A percentile compares a stretch with the other conserved stretches of the same genome.
These are phyloP conservation scores for Albizia julibrissin DNA, from an alignment of 306 rosid species.

Conservation along the genomic window DNA sequence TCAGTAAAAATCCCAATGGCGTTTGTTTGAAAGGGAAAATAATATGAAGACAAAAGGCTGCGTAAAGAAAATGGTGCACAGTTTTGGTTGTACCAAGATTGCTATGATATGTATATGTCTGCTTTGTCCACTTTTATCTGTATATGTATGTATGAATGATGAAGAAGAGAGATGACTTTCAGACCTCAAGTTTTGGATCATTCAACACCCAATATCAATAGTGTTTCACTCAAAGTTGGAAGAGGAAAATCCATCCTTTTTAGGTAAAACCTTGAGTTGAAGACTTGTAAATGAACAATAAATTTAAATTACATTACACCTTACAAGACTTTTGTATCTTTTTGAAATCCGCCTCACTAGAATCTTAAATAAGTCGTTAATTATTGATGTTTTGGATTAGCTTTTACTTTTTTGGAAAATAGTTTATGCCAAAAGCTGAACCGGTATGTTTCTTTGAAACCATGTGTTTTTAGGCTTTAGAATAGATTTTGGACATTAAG, in stretches of 20 bases:
- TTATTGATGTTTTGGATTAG: no score
- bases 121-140: slow-evolving; percentile 26
- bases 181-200: neutral
- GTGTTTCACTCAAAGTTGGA: neutral
- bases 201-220: neutral
- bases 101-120: slow-evolving; percentile 29
- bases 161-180: neutral
- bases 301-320: no score
- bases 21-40: slow-evolving; percentile 36
- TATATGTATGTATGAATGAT: neutral
- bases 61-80: slow-evolving; percentile 22
- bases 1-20: slow-evolving; percentile 28
- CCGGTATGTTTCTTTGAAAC: no score
- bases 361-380: no score
- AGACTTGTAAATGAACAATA: neutral
- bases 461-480: no score
- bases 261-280: neutral
- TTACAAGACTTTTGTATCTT: no score
- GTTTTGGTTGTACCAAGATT: slow-evolving; percentile 28
- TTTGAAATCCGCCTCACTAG: no score
- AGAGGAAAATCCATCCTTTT: neutral
- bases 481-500: no score
- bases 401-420: no score
- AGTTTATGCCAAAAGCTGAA: no score
- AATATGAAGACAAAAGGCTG: slow-evolving; percentile 37